Evolutionary conservation across 2,329 filamentous ascomycete species (phyloP), one percentile per base, ranked within the genome.

Genomic region (Exophiala sp.): DNA sequence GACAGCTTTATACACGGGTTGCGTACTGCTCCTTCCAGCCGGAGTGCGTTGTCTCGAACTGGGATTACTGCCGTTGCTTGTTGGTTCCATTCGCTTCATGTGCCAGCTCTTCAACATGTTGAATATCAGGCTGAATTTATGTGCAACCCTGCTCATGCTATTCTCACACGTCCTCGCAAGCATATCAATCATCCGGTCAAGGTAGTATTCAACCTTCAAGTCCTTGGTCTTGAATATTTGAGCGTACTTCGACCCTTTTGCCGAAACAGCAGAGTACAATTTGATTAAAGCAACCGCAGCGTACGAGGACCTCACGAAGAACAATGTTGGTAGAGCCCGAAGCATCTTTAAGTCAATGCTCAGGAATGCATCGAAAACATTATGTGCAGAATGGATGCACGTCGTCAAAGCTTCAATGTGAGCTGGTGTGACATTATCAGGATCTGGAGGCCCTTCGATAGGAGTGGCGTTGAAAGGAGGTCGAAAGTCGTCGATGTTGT

Each of bases 61-160:
- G 5, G 54, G 59, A 6, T 51, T 47, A 36, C 49, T 53, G 18
- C 49, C 58, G 16, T 51, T 52, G 35, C 55, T 57, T 39, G 50
- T 33, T 18, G 59, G 54, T 34, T 64, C 62, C 12, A 57, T 62
- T 11, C 64, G 80, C 57, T 72, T 75, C 55, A 66, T 68, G 66
- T 87, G 88, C 86, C 87, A 89, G 21, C 78, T 80, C 39, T 82
- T 81, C 21, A 91, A 71, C 83, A 90, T 86, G 46, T 79, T 74
- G 8, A 91, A 72, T 5, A 90, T 84, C 54, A 88, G 77, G 2
- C 87, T 74, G 59, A 91, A 91, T 68, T 89, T 90, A 46, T 78
- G 76, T 0, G 86, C 82, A 0, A 85, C 83, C 1, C 85, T 78
- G 41, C 82, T 88, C 55, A 79, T 81, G 47, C 86, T 82, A 1